phyloP scores from a whole-genome alignment of 2,329 filamentous ascomycete genomes.

The Penicillium hordei region DNA sequence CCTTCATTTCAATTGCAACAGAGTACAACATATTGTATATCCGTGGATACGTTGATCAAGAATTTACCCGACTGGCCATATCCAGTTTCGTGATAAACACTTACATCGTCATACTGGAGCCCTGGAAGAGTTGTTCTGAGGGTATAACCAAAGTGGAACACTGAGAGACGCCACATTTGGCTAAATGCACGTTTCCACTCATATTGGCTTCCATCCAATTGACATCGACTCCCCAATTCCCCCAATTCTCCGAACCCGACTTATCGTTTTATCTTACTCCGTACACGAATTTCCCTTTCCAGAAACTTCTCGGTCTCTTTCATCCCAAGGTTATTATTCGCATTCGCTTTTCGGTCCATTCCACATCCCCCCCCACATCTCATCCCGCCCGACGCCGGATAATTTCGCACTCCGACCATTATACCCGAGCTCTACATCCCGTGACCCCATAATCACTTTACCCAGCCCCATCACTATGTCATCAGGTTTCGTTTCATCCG shows the following conservation, averaged over 20 bases:
- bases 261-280: not conserved
- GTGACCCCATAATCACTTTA: constrained; percentile 1
- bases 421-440: constrained; percentile 16
- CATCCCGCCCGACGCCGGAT: constrained; percentile 13
- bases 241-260: not conserved
- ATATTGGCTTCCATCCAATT: not conserved
- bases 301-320: not conserved
- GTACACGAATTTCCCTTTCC: not conserved
- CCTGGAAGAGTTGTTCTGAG: not conserved
- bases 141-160: not conserved
- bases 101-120: not conserved
- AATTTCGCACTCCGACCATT: constrained; percentile 15
- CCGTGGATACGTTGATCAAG: not conserved
- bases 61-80: constrained; percentile 7
- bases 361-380: not conserved
- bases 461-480: constrained; percentile 38
- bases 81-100: not conserved
- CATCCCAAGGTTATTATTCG: not conserved
- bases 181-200: not conserved
- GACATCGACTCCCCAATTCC: not conserved
- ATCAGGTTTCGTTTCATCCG: constrained; percentile 48
- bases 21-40: not conserved
- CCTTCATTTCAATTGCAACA: not conserved
- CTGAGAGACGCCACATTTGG: not conserved
- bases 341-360: constrained; percentile 6